These are phyloP conservation scores for Cadophora sp. DNA, from an alignment of 2,329 filamentous ascomycete species.

Conservation along the genomic window DNA sequence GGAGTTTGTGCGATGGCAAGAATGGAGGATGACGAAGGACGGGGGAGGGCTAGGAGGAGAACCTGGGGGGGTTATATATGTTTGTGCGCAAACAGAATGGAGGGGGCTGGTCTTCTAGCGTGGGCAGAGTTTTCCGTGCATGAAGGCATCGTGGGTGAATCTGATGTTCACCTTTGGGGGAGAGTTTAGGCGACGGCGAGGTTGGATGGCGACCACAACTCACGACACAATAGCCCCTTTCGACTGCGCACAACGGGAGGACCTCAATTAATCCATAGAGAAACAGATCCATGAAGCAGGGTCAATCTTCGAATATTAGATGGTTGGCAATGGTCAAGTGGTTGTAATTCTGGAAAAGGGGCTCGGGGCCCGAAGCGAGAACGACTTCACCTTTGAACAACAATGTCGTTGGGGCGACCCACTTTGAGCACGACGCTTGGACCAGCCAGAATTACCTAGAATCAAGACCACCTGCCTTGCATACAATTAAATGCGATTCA, in stretches of 20 bases:
- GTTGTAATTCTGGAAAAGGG: neutral
- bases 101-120: neutral
- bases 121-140: neutral
- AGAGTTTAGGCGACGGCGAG: no score
- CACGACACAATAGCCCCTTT: neutral
- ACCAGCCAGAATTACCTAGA: neutral
- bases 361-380: neutral
- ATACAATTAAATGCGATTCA: no score
- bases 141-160: slow-evolving; percentile 5
- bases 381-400: neutral
- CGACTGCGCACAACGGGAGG: neutral
- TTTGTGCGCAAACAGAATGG: neutral
- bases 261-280: neutral
- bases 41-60: neutral
- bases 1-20: neutral
- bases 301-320: neutral
- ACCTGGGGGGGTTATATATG: neutral
- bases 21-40: neutral
- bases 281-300: neutral
- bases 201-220: neutral
- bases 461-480: neutral
- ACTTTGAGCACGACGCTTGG: neutral
- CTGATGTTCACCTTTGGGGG: neutral
- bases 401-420: slow-evolving; percentile 4
- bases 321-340: neutral